Evolutionary conservation across 768 basidiomycete species (phyloP).

Genomic region (Mycena haematopus): DNA sequence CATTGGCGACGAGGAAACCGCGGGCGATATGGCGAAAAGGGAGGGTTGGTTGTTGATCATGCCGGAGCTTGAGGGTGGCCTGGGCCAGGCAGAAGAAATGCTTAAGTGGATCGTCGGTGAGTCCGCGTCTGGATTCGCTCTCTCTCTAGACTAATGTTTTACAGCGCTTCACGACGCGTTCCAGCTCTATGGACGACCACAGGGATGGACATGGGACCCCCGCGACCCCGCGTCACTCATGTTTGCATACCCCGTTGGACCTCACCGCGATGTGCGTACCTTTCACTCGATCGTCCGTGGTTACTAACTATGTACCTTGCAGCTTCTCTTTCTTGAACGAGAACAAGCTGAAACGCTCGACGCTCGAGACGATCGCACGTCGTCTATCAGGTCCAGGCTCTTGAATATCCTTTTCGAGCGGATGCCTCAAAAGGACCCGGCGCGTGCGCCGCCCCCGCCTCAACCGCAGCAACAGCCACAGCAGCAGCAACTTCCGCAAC

Average conservation of each 20-base stretch:
- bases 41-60: constrained; percentile 91
- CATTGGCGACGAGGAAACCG: constrained; percentile 80
- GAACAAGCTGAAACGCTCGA: constrained; percentile 82
- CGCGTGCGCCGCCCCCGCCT: constrained; percentile 23
- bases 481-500: constrained; percentile 34
- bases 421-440: constrained; percentile 52
- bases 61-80: constrained; percentile 78
- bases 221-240: constrained; percentile 82
- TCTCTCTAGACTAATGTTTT: constrained; percentile 12
- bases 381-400: constrained; percentile 66
- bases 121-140: constrained; percentile 33
- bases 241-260: constrained; percentile 93
- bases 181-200: constrained; percentile 87
- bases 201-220: constrained; percentile 89
- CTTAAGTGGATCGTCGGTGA: constrained; percentile 88
- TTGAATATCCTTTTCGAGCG: constrained; percentile 67
- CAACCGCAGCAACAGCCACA: constrained; percentile 39
- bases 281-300: constrained; percentile 1
- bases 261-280: constrained; percentile 75
- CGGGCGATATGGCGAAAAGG: constrained; percentile 63
- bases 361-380: constrained; percentile 79
- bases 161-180: constrained; percentile 87
- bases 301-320: constrained; percentile 28
- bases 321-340: constrained; percentile 89
- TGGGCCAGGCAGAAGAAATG: constrained; percentile 79